Evolutionary conservation across 768 basidiomycete genomes (phyloP).

Genomic region (Clavaria fumosa): DNA sequence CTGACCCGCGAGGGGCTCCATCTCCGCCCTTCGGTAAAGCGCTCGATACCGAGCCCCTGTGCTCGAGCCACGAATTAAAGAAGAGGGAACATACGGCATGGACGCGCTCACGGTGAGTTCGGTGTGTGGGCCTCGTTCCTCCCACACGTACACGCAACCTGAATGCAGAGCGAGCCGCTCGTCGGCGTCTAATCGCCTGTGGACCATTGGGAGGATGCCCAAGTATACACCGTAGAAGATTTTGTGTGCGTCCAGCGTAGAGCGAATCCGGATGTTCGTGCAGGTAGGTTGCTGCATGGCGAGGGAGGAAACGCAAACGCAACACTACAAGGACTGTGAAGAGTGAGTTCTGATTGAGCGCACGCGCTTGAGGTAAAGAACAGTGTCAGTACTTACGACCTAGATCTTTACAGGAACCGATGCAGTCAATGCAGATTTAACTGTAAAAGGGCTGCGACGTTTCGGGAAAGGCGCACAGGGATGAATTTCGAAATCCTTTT

Average conservation of each 20-base stretch:
- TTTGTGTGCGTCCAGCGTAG: conserved; percentile 63
- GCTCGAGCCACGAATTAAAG: conserved; percentile 32
- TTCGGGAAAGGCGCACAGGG: too few relatives aligned
- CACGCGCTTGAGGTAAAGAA: too few relatives aligned
- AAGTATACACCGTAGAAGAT: conserved; percentile 61
- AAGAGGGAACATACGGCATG: neutral
- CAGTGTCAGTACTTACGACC: too few relatives aligned
- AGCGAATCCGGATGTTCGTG: conserved; percentile 57
- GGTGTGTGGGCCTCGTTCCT: conserved; percentile 54
- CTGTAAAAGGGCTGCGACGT: too few relatives aligned
- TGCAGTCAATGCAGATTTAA: too few relatives aligned
- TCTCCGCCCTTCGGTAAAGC: conserved; percentile 59
- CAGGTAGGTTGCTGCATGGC: conserved; percentile 62
- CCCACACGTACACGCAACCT: conserved; percentile 53
- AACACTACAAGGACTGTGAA: conserved; percentile 1
- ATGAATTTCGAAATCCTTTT: too few relatives aligned
- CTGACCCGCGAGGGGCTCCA: conserved; percentile 78
- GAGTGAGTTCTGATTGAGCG: neutral
- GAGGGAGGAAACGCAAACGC: neutral
- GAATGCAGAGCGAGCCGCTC: conserved; percentile 45
- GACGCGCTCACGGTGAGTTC: neutral
- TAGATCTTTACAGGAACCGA: too few relatives aligned
- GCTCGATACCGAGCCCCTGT: conserved; percentile 67
- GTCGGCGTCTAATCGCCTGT: conserved; percentile 61
- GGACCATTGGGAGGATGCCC: conserved; percentile 54